These are phyloP conservation scores for Cocos nucifera DNA, from an alignment of 176 grass and related monocot genomes.

Conservation along the genomic window DNA sequence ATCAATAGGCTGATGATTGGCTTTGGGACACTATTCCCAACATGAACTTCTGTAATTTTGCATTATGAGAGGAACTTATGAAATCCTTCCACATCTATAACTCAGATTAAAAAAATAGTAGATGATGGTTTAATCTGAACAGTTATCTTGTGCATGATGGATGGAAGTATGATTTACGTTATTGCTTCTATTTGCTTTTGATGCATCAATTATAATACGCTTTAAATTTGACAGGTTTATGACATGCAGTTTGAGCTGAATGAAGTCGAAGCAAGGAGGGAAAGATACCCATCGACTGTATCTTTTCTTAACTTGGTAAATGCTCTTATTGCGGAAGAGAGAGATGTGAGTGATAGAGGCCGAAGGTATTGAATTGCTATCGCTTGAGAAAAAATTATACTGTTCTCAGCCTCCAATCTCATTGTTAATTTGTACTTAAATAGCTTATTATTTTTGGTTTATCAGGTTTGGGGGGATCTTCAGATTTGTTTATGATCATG, in stretches of 20 bases:
- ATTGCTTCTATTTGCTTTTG: too few relatives aligned
- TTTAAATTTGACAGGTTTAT: conserved; percentile 44
- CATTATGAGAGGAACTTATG: too few relatives aligned
- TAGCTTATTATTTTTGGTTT: not conserved
- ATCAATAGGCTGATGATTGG: too few relatives aligned
- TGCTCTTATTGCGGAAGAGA: conserved; percentile 88
- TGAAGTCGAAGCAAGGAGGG: conserved; percentile 94
- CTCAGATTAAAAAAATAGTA: too few relatives aligned
- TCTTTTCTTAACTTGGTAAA: conserved; percentile 94
- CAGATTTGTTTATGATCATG: conserved; percentile 93
- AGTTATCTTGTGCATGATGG: too few relatives aligned
- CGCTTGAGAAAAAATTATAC: not conserved
- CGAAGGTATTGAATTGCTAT: conserved; percentile 32
- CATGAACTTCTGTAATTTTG: too few relatives aligned
- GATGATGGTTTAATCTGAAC: too few relatives aligned
- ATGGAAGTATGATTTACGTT: too few relatives aligned
- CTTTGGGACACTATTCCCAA: too few relatives aligned
- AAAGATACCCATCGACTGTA: conserved; percentile 94
- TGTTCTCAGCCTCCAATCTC: not conserved
- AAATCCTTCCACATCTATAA: too few relatives aligned
- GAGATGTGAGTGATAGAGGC: conserved; percentile 68
- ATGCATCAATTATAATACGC: too few relatives aligned
- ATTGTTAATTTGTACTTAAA: conserved; percentile 13
- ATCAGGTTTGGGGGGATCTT: conserved; percentile 86
- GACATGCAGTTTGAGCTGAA: conserved; percentile 98